These are phyloP conservation scores for Beauveria caledonica DNA, from an alignment of 2,329 filamentous ascomycete species.

Conservation along the genomic window DNA sequence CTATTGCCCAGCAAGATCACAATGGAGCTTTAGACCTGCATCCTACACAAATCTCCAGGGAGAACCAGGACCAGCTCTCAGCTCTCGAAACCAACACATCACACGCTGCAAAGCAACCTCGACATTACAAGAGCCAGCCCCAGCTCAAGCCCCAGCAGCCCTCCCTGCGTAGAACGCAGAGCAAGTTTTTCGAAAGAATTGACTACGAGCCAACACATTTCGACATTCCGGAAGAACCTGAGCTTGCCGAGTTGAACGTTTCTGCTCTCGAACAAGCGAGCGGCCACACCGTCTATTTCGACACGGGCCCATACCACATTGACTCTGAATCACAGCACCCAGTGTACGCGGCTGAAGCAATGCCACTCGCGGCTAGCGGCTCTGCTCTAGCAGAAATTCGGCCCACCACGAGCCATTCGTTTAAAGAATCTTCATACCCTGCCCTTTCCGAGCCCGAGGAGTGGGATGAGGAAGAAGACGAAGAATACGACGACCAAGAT, in stretches of 20 bases:
- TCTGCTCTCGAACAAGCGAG: slow-evolving; percentile 14
- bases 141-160: slow-evolving; percentile 37
- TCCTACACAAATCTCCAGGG: neutral
- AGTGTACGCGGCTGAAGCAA: slow-evolving; percentile 3
- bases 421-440: slow-evolving; percentile 12
- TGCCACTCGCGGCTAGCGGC: neutral
- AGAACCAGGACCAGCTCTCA: neutral
- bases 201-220: slow-evolving; percentile 10
- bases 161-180: slow-evolving; percentile 35
- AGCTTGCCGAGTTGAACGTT: slow-evolving; percentile 5
- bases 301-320: slow-evolving; percentile 19
- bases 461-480: slow-evolving; percentile 73
- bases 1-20: slow-evolving; percentile 5
- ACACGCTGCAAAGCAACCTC: slow-evolving; percentile 27
- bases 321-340: slow-evolving; percentile 18
- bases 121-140: slow-evolving; percentile 48
- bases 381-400: neutral
- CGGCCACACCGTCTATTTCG: slow-evolving; percentile 20
- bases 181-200: slow-evolving; percentile 27
- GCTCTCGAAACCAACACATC: neutral
- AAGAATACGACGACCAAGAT: slow-evolving; percentile 48
- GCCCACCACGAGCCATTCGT: slow-evolving; percentile 1
- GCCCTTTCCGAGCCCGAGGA: slow-evolving; percentile 48
- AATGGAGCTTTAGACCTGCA: slow-evolving; percentile 14
- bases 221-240: slow-evolving; percentile 12